These are phyloP conservation scores for Irpex lacteus DNA, from an alignment of 1,284 basidiomycete genomes.

Conservation along the genomic window DNA sequence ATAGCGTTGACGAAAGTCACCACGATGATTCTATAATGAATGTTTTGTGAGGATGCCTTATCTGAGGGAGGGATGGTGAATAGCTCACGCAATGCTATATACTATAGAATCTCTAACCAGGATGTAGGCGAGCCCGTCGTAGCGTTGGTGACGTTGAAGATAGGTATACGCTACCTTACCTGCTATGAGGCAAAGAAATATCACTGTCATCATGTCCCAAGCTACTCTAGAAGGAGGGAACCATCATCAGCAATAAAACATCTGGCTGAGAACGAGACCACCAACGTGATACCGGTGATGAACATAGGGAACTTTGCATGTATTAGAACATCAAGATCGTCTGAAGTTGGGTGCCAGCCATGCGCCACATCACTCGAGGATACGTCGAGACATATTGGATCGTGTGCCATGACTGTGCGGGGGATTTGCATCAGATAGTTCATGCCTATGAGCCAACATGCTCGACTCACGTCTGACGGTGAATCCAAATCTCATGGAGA, in stretches of 20 bases:
- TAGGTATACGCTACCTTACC: conserved; percentile 10
- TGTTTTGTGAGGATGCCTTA: neutral
- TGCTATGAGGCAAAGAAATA: conserved; percentile 14
- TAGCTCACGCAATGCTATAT: conserved; percentile 14
- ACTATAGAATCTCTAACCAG: conserved; percentile 15
- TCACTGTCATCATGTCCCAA: conserved; percentile 9
- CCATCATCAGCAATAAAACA: neutral
- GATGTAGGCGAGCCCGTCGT: conserved; percentile 11
- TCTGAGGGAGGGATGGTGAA: neutral
- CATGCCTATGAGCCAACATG: neutral
- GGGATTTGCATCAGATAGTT: neutral
- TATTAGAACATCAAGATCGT: neutral
- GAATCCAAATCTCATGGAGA: neutral
- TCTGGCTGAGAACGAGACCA: neutral
- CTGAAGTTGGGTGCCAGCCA: neutral
- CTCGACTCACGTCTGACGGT: neutral
- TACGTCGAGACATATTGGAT: neutral
- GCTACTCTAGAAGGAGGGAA: conserved; percentile 5
- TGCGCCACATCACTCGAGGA: neutral
- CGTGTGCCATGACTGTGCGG: neutral
- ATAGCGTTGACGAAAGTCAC: conserved; percentile 9
- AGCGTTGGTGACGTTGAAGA: neutral
- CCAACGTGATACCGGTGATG: neutral
- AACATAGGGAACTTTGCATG: neutral
- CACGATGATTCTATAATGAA: conserved; percentile 6